Conservation (phyloP, 2,329 filamentous ascomycete species). For the Fusarium compactum region DNA sequence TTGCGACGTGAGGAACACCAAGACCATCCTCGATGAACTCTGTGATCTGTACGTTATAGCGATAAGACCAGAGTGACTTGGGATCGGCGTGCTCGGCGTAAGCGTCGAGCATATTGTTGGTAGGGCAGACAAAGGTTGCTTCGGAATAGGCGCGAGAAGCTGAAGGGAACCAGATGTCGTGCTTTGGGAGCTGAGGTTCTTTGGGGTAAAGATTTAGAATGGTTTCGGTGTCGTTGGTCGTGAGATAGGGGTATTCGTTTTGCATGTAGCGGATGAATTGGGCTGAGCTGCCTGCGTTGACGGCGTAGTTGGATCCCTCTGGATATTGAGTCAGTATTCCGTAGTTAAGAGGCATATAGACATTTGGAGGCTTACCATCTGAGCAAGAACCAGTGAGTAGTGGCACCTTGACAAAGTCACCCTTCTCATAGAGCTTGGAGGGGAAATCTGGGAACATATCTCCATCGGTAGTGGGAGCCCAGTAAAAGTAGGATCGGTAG, state of each 20-base stretch:
- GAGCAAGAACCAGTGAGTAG: slow-evolving; percentile 59
- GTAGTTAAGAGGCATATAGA: neutral
- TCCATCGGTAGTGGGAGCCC: slow-evolving; percentile 64
- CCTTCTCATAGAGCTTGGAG: slow-evolving; percentile 55
- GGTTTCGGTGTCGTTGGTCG: slow-evolving; percentile 49
- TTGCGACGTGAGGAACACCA: slow-evolving; percentile 63
- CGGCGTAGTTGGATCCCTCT: slow-evolving; percentile 62
- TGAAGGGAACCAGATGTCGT: slow-evolving; percentile 59
- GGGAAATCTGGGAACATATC: slow-evolving; percentile 58
- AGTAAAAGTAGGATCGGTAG: slow-evolving; percentile 60
- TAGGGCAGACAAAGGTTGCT: slow-evolving; percentile 59
- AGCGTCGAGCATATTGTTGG: slow-evolving; percentile 55
- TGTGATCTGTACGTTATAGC: slow-evolving; percentile 61
- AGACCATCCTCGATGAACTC: slow-evolving; percentile 53
- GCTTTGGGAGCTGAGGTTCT: slow-evolving; percentile 51
- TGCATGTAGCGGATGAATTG: slow-evolving; percentile 57
- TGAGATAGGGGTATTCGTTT: slow-evolving; percentile 62
- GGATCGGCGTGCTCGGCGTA: slow-evolving; percentile 40
- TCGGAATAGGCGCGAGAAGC: slow-evolving; percentile 59
- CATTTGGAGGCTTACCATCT: slow-evolving; percentile 52
- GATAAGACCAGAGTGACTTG: slow-evolving; percentile 59
- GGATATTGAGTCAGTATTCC: slow-evolving; percentile 14
- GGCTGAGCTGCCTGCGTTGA: slow-evolving; percentile 51
- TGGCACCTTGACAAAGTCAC: slow-evolving; percentile 59
- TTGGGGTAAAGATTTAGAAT: slow-evolving; percentile 57